Conservation (phyloP, 345 rosid genomes). For the Citropsis articulata region DNA sequence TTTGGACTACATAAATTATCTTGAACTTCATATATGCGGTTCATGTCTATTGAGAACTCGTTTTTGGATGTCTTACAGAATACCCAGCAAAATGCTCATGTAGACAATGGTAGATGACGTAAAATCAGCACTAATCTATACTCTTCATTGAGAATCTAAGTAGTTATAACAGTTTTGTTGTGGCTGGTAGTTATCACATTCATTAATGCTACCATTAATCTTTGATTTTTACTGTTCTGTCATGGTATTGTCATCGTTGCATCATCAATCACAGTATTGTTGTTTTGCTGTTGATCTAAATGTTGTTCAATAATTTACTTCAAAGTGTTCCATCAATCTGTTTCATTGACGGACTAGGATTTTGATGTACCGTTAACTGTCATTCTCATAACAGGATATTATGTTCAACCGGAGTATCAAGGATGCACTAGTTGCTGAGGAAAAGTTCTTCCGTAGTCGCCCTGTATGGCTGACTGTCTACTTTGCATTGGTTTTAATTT, state of each 20-base stretch:
- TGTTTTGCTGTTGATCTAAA: not conserved
- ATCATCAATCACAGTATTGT: not conserved
- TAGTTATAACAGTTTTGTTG: not conserved
- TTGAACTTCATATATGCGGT: not conserved
- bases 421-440: conserved; percentile 90
- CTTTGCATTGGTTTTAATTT: conserved; percentile 10
- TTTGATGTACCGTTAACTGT: conserved; percentile 9
- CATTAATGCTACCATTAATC: not conserved
- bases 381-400: conserved; percentile 58
- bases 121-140: not conserved
- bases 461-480: conserved; percentile 57
- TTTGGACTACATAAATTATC: not conserved
- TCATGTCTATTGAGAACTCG: not conserved
- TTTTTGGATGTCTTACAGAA: not conserved
- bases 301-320: not conserved
- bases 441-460: conserved; percentile 86
- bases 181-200: not conserved
- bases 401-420: conserved; percentile 76
- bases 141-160: not conserved
- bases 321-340: not conserved
- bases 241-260: not conserved
- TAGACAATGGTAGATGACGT: not conserved
- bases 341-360: not conserved
- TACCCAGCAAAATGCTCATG: not conserved
- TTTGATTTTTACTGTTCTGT: not conserved